Conservation (phyloP, 2,329 filamentous ascomycete species). For the Cryphonectria radicalis region DNA sequence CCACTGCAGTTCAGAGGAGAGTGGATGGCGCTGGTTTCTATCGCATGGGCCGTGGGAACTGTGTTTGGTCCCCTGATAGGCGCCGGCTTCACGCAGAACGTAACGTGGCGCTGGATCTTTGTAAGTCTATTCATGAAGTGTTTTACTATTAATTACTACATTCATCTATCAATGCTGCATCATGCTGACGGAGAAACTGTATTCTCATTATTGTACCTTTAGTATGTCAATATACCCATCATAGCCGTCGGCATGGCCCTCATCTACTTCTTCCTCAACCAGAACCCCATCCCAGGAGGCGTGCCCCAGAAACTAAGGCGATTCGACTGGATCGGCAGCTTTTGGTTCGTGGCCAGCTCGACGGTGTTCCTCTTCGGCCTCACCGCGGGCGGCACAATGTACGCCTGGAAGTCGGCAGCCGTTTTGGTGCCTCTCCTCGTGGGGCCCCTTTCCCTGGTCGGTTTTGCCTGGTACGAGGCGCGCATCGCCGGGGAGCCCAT, state of each 20-base stretch:
- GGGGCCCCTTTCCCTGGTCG: constrained; percentile 54
- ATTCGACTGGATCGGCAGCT: constrained; percentile 67
- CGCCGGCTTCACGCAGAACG: constrained; percentile 56
- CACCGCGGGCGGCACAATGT: constrained; percentile 69
- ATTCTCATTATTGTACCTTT: neutral
- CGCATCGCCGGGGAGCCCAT: constrained; percentile 55
- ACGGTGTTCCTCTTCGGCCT: constrained; percentile 65
- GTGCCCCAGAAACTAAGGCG: constrained; percentile 52
- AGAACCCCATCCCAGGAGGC: constrained; percentile 52
- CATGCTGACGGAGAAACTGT: too few relatives aligned
- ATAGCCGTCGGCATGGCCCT: constrained; percentile 52
- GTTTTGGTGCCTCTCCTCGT: constrained; percentile 65
- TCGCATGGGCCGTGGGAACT: constrained; percentile 60
- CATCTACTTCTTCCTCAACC: constrained; percentile 55
- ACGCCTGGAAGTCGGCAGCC: constrained; percentile 64
- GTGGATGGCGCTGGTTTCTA: constrained; percentile 43
- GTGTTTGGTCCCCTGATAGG: constrained; percentile 57
- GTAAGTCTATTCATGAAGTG: neutral
- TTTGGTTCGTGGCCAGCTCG: constrained; percentile 62
- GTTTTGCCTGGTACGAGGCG: constrained; percentile 60
- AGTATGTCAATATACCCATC: constrained; percentile 65
- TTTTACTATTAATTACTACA: too few relatives aligned
- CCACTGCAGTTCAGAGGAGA: constrained; percentile 47
- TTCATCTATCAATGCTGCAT: too few relatives aligned
- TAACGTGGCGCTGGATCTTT: constrained; percentile 59